Conservation (phyloP, 306 rosid species). For the Prunus mongolica region DNA sequence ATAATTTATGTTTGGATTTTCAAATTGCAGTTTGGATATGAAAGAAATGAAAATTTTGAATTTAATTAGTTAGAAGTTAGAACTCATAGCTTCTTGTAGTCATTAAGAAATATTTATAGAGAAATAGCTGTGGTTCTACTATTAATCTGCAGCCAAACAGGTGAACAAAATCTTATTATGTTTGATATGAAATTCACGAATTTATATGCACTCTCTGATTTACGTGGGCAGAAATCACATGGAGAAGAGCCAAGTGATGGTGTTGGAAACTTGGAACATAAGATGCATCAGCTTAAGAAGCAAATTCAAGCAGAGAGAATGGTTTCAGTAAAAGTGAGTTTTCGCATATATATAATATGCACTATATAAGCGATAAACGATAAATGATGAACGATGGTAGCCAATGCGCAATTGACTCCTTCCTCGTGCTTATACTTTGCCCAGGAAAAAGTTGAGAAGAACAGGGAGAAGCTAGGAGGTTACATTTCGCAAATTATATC, state of each 20-base stretch:
- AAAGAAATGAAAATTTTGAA: slow-evolving; percentile 6
- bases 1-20: neutral
- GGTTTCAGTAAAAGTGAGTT: slow-evolving; percentile 47
- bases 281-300: slow-evolving; percentile 66
- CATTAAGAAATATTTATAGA: neutral
- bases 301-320: slow-evolving; percentile 79
- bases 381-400: neutral
- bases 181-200: neutral
- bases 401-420: neutral
- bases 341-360: neutral
- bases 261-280: slow-evolving; percentile 43
- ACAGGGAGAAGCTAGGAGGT: slow-evolving; percentile 53
- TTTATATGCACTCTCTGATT: neutral
- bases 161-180: neutral
- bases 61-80: neutral
- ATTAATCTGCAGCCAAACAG: neutral
- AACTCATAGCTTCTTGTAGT: neutral
- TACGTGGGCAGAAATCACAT: slow-evolving; percentile 31
- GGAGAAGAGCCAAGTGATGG: slow-evolving; percentile 44
- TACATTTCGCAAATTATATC: slow-evolving; percentile 39
- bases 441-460: slow-evolving; percentile 67
- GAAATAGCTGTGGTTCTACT: neutral
- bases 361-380: neutral
- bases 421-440: neutral
- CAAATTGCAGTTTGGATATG: neutral